Conservation (phyloP, 768 basidiomycete species). For the Kwoniella mangroviensis region DNA sequence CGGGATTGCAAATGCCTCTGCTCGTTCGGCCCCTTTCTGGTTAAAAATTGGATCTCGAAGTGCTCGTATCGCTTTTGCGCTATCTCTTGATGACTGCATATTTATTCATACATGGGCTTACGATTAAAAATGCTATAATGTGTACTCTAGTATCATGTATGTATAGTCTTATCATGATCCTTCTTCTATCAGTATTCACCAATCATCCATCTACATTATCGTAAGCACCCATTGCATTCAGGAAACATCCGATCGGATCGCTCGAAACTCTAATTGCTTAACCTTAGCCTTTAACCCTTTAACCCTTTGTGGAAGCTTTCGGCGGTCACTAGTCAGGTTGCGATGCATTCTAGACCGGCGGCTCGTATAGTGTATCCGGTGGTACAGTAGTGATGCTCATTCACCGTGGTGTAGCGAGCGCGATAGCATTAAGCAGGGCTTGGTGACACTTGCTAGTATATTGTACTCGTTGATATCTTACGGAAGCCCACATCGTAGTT, state of each 20-base stretch:
- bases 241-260: not conserved
- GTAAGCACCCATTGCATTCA: no score
- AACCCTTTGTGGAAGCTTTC: not conserved
- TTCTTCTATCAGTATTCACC: no score
- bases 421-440: no score
- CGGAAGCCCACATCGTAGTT: no score
- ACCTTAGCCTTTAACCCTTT: not conserved
- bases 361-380: no score
- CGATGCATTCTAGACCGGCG: not conserved
- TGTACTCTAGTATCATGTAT: not conserved
- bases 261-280: no score
- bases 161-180: not conserved
- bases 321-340: not conserved
- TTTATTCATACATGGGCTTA: not conserved
- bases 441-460: no score
- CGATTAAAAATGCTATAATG: not conserved
- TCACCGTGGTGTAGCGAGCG: no score
- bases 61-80: not conserved
- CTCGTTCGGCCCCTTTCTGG: slow-evolving; percentile 40
- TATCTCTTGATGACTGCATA: not conserved
- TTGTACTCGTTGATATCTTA: no score
- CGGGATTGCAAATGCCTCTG: slow-evolving; percentile 56
- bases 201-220: no score
- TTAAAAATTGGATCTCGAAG: not conserved
- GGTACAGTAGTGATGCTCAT: no score